Percentiles rank a stretch among this genome's conserved stretches.
Evolutionary conservation across 169 alveolate species (phyloP).

Genomic region (Hepatocystis sp.): DNA sequence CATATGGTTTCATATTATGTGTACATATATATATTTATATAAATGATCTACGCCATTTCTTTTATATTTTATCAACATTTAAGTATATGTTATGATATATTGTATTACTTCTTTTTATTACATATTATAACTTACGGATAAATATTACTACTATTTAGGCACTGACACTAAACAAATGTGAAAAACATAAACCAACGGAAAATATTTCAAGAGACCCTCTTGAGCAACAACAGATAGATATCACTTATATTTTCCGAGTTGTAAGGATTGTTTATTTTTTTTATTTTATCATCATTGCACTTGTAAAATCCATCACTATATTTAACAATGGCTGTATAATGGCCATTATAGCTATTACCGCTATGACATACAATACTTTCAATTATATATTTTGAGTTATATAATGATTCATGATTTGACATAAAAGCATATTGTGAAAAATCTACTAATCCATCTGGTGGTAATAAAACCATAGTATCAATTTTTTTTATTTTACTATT

Average conservation of each 20-base stretch:
- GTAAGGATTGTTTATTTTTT: slow-evolving; percentile 39
- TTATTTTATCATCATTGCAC: slow-evolving; percentile 72
- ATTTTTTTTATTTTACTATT: slow-evolving; percentile 66
- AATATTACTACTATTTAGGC: too few relatives aligned
- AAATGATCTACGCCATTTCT: too few relatives aligned
- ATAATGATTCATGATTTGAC: slow-evolving; percentile 57
- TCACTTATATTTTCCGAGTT: slow-evolving; percentile 56
- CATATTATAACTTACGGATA: too few relatives aligned
- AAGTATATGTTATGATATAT: too few relatives aligned
- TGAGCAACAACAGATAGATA: slow-evolving; percentile 40
- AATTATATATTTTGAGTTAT: slow-evolving; percentile 47
- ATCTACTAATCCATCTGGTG: slow-evolving; percentile 65
- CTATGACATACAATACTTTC: slow-evolving; percentile 73
- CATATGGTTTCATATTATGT: too few relatives aligned
- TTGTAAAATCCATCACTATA: slow-evolving; percentile 60
- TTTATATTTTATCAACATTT: too few relatives aligned
- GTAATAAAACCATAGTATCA: slow-evolving; percentile 48
- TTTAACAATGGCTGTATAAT: slow-evolving; percentile 64
- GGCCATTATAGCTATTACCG: slow-evolving; percentile 69
- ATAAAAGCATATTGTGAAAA: slow-evolving; percentile 31
- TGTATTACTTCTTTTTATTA: too few relatives aligned
- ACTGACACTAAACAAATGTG: too few relatives aligned
- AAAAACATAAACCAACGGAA: too few relatives aligned
- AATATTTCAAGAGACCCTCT: slow-evolving; percentile 24
- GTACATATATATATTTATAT: too few relatives aligned